phyloP scores from a whole-genome alignment of 176 grass and related monocot species.

The Carex parvula region DNA sequence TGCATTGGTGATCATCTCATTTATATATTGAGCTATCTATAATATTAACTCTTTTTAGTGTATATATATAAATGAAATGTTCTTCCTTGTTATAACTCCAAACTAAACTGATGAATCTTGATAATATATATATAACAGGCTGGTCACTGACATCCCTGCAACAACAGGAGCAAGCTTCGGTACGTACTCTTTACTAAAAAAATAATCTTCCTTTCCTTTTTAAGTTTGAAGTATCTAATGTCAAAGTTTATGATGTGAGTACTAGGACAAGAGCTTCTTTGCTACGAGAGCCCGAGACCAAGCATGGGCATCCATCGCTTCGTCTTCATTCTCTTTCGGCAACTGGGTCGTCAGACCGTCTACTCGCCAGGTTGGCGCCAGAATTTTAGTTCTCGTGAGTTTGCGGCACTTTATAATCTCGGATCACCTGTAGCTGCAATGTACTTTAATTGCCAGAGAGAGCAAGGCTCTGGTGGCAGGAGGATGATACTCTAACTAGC shows the following conservation, averaged over 20 bases:
- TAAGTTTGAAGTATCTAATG: neutral
- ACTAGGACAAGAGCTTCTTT: conserved; percentile 58
- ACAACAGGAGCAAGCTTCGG: conserved; percentile 46
- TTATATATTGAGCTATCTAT: neutral
- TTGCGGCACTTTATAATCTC: conserved; percentile 86
- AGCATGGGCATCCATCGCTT: conserved; percentile 81
- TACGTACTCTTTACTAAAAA: neutral
- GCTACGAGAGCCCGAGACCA: conserved; percentile 78
- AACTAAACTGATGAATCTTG: neutral
- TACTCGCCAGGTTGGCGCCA: conserved; percentile 69
- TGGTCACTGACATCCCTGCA: conserved; percentile 85
- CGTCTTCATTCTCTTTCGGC: conserved; percentile 73
- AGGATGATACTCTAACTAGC: conserved; percentile 34
- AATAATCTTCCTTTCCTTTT: neutral
- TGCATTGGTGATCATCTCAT: conserved; percentile 66
- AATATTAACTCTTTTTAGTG: neutral
- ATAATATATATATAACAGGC: conserved; percentile 30
- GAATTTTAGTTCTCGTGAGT: conserved; percentile 75
- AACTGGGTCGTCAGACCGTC: conserved; percentile 65
- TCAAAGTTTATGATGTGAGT: neutral
- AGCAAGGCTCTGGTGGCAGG: conserved; percentile 68
- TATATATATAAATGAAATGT: neutral
- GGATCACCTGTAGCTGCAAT: conserved; percentile 58
- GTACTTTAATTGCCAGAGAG: conserved; percentile 92
- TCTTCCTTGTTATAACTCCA: neutral